Base-by-base conservation (phyloP, 192 early-diverging fungal species). In the Umbelopsis vinacea region DNA sequence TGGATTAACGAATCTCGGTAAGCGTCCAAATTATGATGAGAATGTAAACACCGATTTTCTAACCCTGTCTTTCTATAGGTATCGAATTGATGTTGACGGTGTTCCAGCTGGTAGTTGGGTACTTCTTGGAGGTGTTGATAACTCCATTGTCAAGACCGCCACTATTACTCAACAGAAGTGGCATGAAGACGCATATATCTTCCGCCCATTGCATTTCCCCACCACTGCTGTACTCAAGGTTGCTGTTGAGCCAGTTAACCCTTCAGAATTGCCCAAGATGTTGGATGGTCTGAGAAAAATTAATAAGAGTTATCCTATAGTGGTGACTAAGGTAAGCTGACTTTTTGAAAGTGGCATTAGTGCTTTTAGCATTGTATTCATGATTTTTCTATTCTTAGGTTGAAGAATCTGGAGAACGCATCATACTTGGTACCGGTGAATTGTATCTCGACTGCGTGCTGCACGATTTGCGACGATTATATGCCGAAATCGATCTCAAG, bases 211-310 rank as follows among this genome's bases (percentile, higher is more conserved):
- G 37, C 89, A 89, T 8, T 93, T 95, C 76, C 86, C 90, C 8
- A 89, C 95, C 6, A 86, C 87, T 37, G 86, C 97, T 3, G 94
- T 97, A 8, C 76, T 99, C 68, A 97, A 97, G 82, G 91, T 99
- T 17, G 97, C 97, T 3, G 92, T 99, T 10, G 98, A 99, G 73
- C 98, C 98, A 3, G 93, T 98, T 4, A 96, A 97, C 73, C 98
- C 98, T 4, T 95, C 96, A 15, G 97, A 99, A 84, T 84, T 98
- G 38, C 98, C 98, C 23, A 96, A 96, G 77, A 95, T 99, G 96
- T 87, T 99, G 67, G 95, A 95, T 66, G 98, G 98, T 6, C 80
- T 99, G 78, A 88, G 98, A 67, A 97, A 97, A 68, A 91, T 99
- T 68, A 95, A 94, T 84, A 96, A 98, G 77, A 92, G 91, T 29